Base-by-base conservation (phyloP, 768 basidiomycete genomes). In the Krasilnikovozyma curviuscula region DNA sequence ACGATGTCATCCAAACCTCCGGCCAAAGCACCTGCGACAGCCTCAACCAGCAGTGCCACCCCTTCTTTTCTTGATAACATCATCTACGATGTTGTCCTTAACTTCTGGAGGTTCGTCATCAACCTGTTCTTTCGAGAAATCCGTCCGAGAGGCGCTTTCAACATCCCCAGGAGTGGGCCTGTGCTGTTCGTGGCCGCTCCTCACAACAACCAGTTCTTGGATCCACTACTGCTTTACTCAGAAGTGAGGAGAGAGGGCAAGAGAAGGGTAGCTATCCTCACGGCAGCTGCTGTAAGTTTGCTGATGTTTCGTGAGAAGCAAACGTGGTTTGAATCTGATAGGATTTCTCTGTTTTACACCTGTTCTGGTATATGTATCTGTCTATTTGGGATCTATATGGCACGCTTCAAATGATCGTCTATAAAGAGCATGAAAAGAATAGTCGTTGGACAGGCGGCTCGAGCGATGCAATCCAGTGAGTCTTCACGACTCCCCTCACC, bases 111-210 rank as follows among this genome's bases (percentile, higher is more conserved):
- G 49, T 51, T 66, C 30, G 73, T 91, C 49, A 84, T 82, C 55
- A 82, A 82, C 66, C 78, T 97, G 56, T 97, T 97, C 72, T 97
- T 97, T 69, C 71, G 91, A 56, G 91, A 97, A 67, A 79, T 95
- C 58, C 73, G 91, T 50, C 83, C 88, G 3, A 71, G 91, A 64
- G 84, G 91, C 43, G 82, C 88, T 29, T 95, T 82, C 73, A 83
- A 93, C 62, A 83, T 97, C 50, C 91, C 91, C 23, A 72, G 72
- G 49, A 74, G 83, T 49, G 91, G 86, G 0, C 83, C 91, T 2
- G 75, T 91, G 46, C 83, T 97, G 55, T 88, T 93, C 63, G 85
- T 85, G 41, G 85, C 74, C 35, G 89, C 83, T 9, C 88, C 88
- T 34, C 88, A 95, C 64, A 76, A 78, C 59, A 93, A 93, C 63